phyloP scores from a whole-genome alignment of 2,329 filamentous ascomycete species.

The Botryotinia convoluta region DNA sequence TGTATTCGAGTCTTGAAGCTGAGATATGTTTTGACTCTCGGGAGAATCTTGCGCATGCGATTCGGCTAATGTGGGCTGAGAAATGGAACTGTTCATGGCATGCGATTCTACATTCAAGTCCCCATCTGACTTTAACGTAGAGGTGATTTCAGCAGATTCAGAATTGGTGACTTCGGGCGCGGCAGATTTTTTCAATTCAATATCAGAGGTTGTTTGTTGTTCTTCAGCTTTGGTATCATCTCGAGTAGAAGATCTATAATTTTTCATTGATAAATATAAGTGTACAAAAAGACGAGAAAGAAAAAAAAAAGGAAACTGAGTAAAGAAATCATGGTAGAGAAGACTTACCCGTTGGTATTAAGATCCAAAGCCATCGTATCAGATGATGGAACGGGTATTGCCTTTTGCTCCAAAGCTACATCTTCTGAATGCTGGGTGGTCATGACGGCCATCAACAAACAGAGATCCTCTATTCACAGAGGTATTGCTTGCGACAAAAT shows the following conservation, averaged over 20 bases:
- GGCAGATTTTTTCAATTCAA: slow-evolving; percentile 4
- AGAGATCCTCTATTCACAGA: slow-evolving; percentile 28
- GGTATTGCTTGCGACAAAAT: slow-evolving; percentile 23
- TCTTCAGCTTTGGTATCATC: slow-evolving; percentile 32
- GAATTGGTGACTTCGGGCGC: slow-evolving; percentile 6
- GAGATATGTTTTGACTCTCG: slow-evolving; percentile 10
- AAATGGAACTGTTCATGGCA: background rate
- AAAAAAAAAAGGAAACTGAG: slow-evolving; percentile 25
- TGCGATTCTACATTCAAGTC: background rate
- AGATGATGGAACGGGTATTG: slow-evolving; percentile 45
- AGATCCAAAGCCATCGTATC: slow-evolving; percentile 52
- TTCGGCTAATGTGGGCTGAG: slow-evolving; percentile 7
- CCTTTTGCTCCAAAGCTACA: slow-evolving; percentile 49
- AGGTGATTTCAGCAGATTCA: background rate
- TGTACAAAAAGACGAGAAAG: slow-evolving; percentile 35
- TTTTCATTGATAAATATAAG: slow-evolving; percentile 38
- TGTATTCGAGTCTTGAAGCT: slow-evolving; percentile 23
- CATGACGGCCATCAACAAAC: slow-evolving; percentile 52
- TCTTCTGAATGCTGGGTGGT: slow-evolving; percentile 43
- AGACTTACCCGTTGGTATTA: slow-evolving; percentile 59
- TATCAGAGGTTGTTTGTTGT: slow-evolving; percentile 11
- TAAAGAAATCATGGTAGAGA: slow-evolving; percentile 32
- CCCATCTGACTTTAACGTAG: background rate
- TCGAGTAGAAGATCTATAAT: slow-evolving; percentile 35
- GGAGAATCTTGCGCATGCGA: slow-evolving; percentile 15